Percentiles rank a stretch among this genome's conserved stretches.
These are phyloP conservation scores for Melocanna baccifera DNA, from an alignment of 176 grass and related monocot species.

Conservation along the genomic window DNA sequence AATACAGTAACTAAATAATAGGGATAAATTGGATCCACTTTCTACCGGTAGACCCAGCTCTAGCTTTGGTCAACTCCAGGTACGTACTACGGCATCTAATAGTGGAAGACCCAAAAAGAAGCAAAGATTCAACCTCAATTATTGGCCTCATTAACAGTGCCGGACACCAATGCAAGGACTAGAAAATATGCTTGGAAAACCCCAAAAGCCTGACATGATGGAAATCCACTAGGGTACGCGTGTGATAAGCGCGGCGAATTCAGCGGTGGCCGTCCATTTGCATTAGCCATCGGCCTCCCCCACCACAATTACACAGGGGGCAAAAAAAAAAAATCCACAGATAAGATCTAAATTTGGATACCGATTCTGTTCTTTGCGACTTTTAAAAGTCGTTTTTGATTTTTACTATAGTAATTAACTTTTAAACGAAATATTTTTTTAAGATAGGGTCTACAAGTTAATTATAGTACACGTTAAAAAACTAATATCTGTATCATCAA, in stretches of 20 bases:
- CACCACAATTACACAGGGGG: neutral
- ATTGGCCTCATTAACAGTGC: slow-evolving; percentile 24
- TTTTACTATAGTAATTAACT: too few species aligned
- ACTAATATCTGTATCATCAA: too few species aligned
- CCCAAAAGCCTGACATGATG: slow-evolving; percentile 9
- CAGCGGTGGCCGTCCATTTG: neutral
- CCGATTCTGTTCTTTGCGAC: too few species aligned
- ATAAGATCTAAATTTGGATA: neutral
- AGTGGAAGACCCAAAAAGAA: neutral
- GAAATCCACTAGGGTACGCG: neutral
- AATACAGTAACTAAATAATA: too few species aligned
- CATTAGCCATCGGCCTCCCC: neutral
- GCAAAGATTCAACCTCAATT: slow-evolving; percentile 2
- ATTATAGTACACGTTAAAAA: too few species aligned
- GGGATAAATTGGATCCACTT: too few species aligned
- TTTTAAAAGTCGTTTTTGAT: too few species aligned
- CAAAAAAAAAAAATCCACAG: neutral
- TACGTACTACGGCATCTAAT: slow-evolving; percentile 17
- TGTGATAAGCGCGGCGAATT: neutral
- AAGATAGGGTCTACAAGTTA: too few species aligned
- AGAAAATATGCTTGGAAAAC: slow-evolving; percentile 10
- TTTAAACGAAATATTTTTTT: too few species aligned
- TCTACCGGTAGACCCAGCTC: neutral
- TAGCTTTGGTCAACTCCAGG: neutral
- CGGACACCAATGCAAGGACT: neutral